Percentiles rank a stretch among this genome's conserved stretches.
These are phyloP conservation scores for Pyrenochaeta sp. DNA, from an alignment of 2,329 filamentous ascomycete species.

Conservation along the genomic window DNA sequence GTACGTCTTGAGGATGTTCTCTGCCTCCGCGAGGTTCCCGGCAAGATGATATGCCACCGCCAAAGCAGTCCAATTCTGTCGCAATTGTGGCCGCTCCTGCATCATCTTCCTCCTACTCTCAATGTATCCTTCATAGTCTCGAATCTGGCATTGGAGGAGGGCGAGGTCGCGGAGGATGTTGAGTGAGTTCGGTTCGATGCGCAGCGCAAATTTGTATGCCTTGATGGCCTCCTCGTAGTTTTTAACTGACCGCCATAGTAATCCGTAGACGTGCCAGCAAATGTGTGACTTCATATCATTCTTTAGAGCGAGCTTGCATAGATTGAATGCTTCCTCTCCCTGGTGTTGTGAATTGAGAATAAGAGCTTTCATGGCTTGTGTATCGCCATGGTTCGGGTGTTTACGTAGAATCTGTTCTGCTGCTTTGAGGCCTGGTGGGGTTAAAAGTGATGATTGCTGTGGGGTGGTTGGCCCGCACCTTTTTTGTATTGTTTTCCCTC, in stretches of 20 bases:
- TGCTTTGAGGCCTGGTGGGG: constrained; percentile 77
- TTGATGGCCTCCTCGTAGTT: constrained; percentile 99
- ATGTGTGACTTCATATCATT: constrained; percentile 99
- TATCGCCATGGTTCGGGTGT: constrained; percentile 95
- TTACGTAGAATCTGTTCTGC: constrained; percentile 97
- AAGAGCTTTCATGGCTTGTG: constrained; percentile 97
- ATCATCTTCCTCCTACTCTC: constrained; percentile 90
- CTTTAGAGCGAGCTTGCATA: constrained; percentile 90
- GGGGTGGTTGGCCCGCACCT: constrained; percentile 54
- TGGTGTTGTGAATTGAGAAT: constrained; percentile 94
- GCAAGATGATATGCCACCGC: constrained; percentile 91
- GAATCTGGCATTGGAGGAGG: constrained; percentile 92
- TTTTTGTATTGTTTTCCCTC: constrained; percentile 99
- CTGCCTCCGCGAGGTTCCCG: constrained; percentile 85
- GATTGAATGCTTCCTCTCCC: constrained; percentile 89
- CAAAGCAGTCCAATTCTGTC: constrained; percentile 97
- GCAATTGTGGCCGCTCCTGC: constrained; percentile 78
- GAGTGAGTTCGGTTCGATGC: constrained; percentile 89
- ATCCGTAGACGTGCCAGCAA: constrained; percentile 98
- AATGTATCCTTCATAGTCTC: constrained; percentile 93
- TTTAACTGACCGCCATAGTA: constrained; percentile 92
- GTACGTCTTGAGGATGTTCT: constrained; percentile 89
- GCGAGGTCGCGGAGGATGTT: constrained; percentile 96
- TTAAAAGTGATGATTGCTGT: constrained; percentile 27
- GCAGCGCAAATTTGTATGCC: constrained; percentile 95